Percentiles rank a stretch among this genome's conserved stretches.
These are phyloP conservation scores for Tricharina praecox DNA, from an alignment of 495 filamentous ascomycete genomes.

Conservation along the genomic window DNA sequence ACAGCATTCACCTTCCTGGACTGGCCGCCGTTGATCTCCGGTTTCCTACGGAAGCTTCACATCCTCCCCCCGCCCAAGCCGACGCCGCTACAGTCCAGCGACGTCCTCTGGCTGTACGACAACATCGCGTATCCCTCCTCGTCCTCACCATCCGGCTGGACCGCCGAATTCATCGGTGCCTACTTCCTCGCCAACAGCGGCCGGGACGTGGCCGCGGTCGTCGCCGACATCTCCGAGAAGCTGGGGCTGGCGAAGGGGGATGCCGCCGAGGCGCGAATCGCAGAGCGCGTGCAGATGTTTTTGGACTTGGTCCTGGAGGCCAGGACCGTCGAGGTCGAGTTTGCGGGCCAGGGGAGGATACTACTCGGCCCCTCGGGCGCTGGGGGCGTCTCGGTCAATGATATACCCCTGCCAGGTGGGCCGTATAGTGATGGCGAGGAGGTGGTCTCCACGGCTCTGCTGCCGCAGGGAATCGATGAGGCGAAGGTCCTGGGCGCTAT, in stretches of 20 bases:
- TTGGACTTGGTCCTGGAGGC: conserved; percentile 56
- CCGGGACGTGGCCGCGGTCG: conserved; percentile 44
- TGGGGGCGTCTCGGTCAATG: conserved; percentile 52
- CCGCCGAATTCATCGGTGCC: conserved; percentile 63
- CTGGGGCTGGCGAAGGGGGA: conserved; percentile 49
- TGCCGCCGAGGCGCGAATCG: conserved; percentile 46
- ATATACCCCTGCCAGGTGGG: conserved; percentile 32
- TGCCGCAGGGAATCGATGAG: conserved; percentile 33
- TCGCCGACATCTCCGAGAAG: conserved; percentile 52
- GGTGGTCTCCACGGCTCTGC: conserved; percentile 32
- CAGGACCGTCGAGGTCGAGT: conserved; percentile 42
- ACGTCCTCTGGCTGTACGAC: conserved; percentile 78
- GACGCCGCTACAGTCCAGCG: conserved; percentile 20
- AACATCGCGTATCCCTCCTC: conserved; percentile 59
- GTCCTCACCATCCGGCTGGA: conserved; percentile 37
- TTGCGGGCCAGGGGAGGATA: conserved; percentile 30
- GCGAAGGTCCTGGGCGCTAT: conserved; percentile 22
- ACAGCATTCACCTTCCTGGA: background rate
- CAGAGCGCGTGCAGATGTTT: conserved; percentile 56
- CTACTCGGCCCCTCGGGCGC: conserved; percentile 50
- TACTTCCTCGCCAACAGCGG: conserved; percentile 58
- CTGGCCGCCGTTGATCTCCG: background rate
- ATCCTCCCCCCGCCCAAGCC: conserved; percentile 1
- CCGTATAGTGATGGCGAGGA: conserved; percentile 28
- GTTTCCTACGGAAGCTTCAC: conserved; percentile 1